A percentile compares a stretch with the other conserved stretches of the same genome.
Evolutionary conservation across 176 grass and related monocot genomes (phyloP).

Genomic region (Tuctoria greenei): DNA sequence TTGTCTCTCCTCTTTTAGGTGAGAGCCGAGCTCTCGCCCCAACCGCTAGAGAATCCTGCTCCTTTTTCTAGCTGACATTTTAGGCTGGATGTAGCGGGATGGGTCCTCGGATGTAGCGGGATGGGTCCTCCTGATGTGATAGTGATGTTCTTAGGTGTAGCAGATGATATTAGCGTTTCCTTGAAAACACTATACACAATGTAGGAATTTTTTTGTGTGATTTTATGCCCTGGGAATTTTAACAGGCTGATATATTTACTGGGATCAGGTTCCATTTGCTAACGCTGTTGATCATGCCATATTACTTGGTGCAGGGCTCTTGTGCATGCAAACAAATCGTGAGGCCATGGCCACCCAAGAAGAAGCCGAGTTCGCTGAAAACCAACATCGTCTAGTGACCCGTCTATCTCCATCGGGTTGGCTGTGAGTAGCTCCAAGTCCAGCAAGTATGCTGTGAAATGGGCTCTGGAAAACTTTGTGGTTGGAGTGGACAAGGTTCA

Average conservation of each 20-base stretch:
- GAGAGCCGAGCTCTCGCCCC: neutral
- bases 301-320: neutral
- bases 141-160: neutral
- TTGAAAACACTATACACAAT: neutral
- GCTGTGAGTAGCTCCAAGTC: constrained; percentile 35
- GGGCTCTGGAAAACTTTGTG: constrained; percentile 49
- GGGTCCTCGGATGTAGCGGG: neutral
- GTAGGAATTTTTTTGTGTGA: neutral
- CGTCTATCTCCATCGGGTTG: constrained; percentile 34
- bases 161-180: neutral
- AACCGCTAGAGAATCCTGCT: neutral
- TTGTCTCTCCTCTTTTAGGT: no score
- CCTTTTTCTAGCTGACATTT: neutral
- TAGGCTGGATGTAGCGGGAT: neutral
- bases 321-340: constrained; percentile 5
- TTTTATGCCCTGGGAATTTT: neutral
- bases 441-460: constrained; percentile 38
- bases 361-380: constrained; percentile 1
- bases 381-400: neutral
- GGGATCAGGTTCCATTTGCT: neutral
- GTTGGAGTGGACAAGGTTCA: constrained; percentile 21
- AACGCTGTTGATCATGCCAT: neutral
- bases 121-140: neutral
- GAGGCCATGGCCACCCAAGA: constrained; percentile 27
- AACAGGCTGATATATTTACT: neutral